phyloP scores from a whole-genome alignment of 2,329 filamentous ascomycete species.

The Botrytis deweyae region DNA sequence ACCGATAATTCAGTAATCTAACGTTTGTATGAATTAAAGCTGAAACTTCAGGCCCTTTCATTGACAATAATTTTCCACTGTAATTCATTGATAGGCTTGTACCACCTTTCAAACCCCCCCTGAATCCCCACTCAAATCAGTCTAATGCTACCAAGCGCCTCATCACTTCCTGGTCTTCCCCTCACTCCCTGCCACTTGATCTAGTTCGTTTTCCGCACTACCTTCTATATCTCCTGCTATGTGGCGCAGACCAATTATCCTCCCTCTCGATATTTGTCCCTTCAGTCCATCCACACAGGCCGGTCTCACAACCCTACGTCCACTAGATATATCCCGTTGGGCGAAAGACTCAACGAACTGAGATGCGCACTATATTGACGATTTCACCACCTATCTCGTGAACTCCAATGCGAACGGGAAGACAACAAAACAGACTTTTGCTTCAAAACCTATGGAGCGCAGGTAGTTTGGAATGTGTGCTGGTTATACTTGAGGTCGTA shows the following conservation, averaged over 20 bases:
- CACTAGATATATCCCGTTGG: not conserved
- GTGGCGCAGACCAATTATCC: not conserved
- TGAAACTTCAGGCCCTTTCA: not conserved
- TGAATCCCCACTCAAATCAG: not conserved
- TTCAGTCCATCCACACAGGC: not conserved
- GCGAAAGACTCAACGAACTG: not conserved
- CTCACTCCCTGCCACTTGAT: not conserved
- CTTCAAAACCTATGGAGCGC: not conserved
- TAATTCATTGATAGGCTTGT: not conserved
- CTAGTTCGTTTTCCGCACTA: not conserved
- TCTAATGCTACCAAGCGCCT: not conserved
- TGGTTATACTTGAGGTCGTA: not conserved
- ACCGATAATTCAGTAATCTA: not conserved
- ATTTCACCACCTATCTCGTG: not conserved
- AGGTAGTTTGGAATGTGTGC: not conserved
- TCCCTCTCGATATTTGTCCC: not conserved
- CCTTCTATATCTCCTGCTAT: not conserved
- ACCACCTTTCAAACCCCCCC: not conserved
- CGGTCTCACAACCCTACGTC: not conserved
- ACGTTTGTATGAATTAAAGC: not conserved
- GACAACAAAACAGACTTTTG: not conserved
- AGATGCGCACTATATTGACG: not conserved
- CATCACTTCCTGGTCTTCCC: not conserved
- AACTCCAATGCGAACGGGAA: not conserved
- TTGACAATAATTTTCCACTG: not conserved